Conservation (phyloP, 139 green algal genomes). For the Coccomyxa sp. region DNA sequence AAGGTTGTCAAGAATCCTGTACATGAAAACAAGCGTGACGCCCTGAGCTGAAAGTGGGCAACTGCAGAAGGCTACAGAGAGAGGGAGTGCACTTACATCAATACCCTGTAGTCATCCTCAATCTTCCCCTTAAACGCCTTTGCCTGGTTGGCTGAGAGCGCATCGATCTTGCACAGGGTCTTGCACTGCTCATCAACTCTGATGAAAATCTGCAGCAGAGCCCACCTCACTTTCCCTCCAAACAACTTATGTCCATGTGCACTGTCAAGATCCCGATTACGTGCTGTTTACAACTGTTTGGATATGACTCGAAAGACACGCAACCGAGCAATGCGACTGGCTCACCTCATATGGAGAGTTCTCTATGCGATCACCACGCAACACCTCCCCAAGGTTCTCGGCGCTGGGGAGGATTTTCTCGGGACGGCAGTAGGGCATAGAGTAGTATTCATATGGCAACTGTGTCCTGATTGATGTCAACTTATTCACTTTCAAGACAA, state of each 20-base stretch:
- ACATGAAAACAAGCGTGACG: background rate
- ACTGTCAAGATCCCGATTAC: background rate
- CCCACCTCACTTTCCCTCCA: background rate
- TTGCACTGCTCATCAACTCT: slow-evolving; percentile 90
- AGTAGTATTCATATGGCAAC: slow-evolving; percentile 98
- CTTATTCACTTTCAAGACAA: slow-evolving; percentile 96
- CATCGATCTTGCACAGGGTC: slow-evolving; percentile 83
- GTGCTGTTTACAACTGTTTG: no score
- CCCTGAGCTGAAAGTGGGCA: background rate
- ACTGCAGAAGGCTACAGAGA: background rate
- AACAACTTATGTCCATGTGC: background rate
- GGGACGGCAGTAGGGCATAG: slow-evolving; percentile 92
- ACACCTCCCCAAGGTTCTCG: slow-evolving; percentile 96
- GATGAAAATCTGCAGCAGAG: slow-evolving; percentile 79
- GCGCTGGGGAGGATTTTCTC: slow-evolving; percentile 82
- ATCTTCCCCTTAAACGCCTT: slow-evolving; percentile 83
- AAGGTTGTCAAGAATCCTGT: slow-evolving; percentile 98
- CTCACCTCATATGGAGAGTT: slow-evolving; percentile 89
- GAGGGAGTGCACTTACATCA: slow-evolving; percentile 73
- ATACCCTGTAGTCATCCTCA: slow-evolving; percentile 95
- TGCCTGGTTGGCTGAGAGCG: slow-evolving; percentile 61
- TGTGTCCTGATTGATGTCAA: slow-evolving; percentile 89
- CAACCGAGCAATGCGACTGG: background rate
- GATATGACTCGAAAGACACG: background rate
- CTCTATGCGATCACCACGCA: slow-evolving; percentile 96